Evolutionary conservation across 202 grass and related monocot species (phyloP).

Genomic region (Dendrocalamus latiflorus): DNA sequence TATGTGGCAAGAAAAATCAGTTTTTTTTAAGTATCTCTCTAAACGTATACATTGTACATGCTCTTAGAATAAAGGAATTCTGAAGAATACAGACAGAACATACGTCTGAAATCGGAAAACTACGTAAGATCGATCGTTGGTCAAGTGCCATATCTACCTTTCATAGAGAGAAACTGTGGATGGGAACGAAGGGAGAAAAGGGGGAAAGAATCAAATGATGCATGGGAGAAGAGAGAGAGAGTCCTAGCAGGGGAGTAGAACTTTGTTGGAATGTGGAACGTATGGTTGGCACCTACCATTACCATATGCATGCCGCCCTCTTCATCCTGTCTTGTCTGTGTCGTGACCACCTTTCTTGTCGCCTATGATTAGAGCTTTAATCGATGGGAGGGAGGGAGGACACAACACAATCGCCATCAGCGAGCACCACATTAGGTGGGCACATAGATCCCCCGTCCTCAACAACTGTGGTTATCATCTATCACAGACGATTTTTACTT

Average conservation of each 20-base stretch:
- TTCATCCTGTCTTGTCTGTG: neutral
- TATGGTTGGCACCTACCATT: neutral
- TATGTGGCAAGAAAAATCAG: no score
- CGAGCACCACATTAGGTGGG: constrained; percentile 29
- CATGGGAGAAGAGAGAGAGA: neutral
- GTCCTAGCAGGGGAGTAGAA: neutral
- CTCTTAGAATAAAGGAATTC: no score
- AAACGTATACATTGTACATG: no score
- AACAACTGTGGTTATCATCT: no score
- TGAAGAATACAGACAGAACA: no score
- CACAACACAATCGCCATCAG: constrained; percentile 53
- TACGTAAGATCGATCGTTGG: no score
- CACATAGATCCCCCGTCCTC: constrained; percentile 10
- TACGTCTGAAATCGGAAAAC: no score
- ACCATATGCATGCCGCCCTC: neutral
- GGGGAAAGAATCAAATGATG: neutral
- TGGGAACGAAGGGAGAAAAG: neutral
- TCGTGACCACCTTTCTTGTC: constrained; percentile 41
- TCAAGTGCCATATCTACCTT: neutral
- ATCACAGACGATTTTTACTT: no score
- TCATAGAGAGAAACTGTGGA: neutral
- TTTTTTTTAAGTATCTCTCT: no score
- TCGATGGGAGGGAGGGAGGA: constrained; percentile 12
- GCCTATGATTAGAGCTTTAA: constrained; percentile 48
- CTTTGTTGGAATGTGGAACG: neutral